Conservation (phyloP, 1,284 basidiomycete species). For the Rhodotorula sp. region DNA sequence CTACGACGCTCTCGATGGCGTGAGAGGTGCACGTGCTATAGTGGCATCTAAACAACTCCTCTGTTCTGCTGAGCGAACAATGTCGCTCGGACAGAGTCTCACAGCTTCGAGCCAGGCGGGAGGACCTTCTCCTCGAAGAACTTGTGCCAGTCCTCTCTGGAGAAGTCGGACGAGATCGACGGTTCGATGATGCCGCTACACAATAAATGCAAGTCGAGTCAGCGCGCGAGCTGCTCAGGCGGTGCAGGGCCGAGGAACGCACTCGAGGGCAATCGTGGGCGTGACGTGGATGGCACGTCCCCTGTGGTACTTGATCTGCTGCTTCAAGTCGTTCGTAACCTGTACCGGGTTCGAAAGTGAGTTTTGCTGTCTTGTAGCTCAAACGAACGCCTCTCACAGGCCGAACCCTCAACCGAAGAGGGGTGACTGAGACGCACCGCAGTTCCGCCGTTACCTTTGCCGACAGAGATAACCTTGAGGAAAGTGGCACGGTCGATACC, state of each 20-base stretch:
- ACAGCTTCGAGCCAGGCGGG: neutral
- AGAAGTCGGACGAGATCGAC: slow-evolving; percentile 80
- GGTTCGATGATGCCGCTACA: slow-evolving; percentile 66
- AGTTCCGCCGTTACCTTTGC: slow-evolving; percentile 49
- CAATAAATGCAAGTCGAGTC: slow-evolving; percentile 12
- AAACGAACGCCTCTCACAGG: neutral
- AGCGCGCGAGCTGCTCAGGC: slow-evolving; percentile 32
- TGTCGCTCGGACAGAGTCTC: neutral
- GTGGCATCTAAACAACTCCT: too few relatives aligned
- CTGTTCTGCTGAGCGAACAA: too few relatives aligned
- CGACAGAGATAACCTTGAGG: slow-evolving; percentile 46
- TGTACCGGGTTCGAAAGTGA: neutral
- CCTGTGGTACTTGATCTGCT: slow-evolving; percentile 44
- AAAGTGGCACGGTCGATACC: slow-evolving; percentile 46
- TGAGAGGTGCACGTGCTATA: too few relatives aligned
- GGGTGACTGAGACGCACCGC: slow-evolving; percentile 30
- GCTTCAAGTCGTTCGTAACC: slow-evolving; percentile 40
- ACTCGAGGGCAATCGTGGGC: slow-evolving; percentile 47
- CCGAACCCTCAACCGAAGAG: neutral
- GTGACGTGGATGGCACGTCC: slow-evolving; percentile 52
- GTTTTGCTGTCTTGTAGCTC: too few relatives aligned
- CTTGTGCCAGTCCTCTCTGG: slow-evolving; percentile 76
- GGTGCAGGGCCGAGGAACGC: neutral
- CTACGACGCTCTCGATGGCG: too few relatives aligned
- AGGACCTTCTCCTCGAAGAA: slow-evolving; percentile 58